phyloP scores from a whole-genome alignment of 306 rosid genomes.

The Cajanus cajan region DNA sequence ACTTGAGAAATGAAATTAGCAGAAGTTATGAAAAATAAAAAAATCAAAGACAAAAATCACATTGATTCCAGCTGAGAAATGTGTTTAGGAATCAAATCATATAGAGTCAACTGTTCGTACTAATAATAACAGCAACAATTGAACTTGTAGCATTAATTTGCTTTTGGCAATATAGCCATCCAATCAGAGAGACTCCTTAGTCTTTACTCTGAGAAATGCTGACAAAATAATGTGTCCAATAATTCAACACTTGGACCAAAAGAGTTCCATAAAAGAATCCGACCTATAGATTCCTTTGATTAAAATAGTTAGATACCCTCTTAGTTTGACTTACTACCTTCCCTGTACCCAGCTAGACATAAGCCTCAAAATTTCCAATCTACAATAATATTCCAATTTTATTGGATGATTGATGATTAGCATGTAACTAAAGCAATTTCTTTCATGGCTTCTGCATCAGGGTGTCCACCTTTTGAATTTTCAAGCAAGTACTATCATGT shows the following conservation, averaged over 20 bases:
- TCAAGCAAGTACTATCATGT: conserved; percentile 61
- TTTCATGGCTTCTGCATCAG: conserved; percentile 45
- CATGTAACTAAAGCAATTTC: conserved; percentile 4
- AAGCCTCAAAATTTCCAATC: conserved; percentile 30
- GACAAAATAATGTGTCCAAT: neutral
- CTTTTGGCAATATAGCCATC: neutral
- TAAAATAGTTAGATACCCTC: conserved; percentile 18
- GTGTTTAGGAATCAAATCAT: neutral
- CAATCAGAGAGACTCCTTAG: neutral
- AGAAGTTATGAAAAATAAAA: too few relatives aligned
- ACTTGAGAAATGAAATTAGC: too few relatives aligned
- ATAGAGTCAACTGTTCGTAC: neutral
- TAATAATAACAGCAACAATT: neutral
- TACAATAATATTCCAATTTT: neutral
- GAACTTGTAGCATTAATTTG: neutral
- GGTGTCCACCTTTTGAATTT: conserved; percentile 79
- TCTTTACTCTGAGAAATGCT: neutral
- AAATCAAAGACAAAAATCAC: neutral
- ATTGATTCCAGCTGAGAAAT: neutral
- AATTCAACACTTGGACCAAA: conserved; percentile 6
- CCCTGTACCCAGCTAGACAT: conserved; percentile 2
- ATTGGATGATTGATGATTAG: neutral
- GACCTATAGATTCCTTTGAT: conserved; percentile 29
- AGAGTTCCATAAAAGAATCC: conserved; percentile 22
- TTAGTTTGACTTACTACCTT: conserved; percentile 40